These are phyloP conservation scores for Penicillium waksmanii DNA, from an alignment of 495 filamentous ascomycete species.

Conservation along the genomic window DNA sequence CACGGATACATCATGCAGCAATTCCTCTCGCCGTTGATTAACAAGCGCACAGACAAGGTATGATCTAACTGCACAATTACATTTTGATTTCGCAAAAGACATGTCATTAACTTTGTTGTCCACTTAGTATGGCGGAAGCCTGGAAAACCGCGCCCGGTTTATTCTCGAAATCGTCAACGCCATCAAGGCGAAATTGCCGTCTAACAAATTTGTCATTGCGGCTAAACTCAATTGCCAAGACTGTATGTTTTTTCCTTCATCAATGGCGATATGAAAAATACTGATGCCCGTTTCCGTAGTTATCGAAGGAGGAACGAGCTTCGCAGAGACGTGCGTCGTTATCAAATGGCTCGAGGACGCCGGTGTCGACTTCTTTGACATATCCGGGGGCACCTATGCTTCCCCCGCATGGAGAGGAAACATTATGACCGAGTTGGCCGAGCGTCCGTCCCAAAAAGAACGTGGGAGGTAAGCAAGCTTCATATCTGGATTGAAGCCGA, in stretches of 20 bases:
- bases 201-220: slow-evolving; percentile 19
- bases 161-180: slow-evolving; percentile 35
- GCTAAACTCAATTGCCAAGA: slow-evolving; percentile 25
- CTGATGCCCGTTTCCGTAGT: slow-evolving; percentile 3
- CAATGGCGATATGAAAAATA: background rate
- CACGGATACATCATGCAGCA: slow-evolving; percentile 40
- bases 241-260: slow-evolving; percentile 9
- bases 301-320: slow-evolving; percentile 20
- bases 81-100: background rate
- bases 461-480: slow-evolving; percentile 13
- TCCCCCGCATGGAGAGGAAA: slow-evolving; percentile 26
- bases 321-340: slow-evolving; percentile 24
- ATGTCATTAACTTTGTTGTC: background rate
- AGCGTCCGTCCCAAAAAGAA: slow-evolving; percentile 20
- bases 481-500: background rate
- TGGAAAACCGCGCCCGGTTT: slow-evolving; percentile 45
- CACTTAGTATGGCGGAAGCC: slow-evolving; percentile 39
- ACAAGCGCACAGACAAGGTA: slow-evolving; percentile 42
- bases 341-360: slow-evolving; percentile 25
- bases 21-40: slow-evolving; percentile 41
- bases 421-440: slow-evolving; percentile 21
- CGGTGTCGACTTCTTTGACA: slow-evolving; percentile 25
- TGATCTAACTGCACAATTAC: background rate
- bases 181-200: slow-evolving; percentile 19
- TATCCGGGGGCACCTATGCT: slow-evolving; percentile 24